Percentiles rank a stretch among this genome's conserved stretches.
phyloP scores from a whole-genome alignment of 257 asterid species.

The Nicotiana otophora region DNA sequence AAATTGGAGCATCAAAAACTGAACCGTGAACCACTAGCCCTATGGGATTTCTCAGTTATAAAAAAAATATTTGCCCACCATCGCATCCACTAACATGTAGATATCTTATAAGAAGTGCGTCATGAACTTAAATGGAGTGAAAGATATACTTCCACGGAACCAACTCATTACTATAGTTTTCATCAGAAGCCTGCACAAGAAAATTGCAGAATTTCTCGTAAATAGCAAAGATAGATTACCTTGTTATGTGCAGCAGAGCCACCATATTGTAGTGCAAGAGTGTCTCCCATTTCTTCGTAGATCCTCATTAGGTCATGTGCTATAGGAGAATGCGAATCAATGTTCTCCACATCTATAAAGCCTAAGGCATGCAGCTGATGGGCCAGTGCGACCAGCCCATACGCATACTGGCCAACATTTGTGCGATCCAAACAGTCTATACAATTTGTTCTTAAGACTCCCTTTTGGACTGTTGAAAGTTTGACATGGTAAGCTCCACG shows the following conservation, averaged over 20 bases:
- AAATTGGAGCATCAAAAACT: neutral
- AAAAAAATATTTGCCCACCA: neutral
- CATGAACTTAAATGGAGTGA: neutral
- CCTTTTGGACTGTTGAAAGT: conserved; percentile 63
- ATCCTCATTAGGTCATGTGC: conserved; percentile 74
- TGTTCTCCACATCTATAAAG: conserved; percentile 36
- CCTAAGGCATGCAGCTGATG: conserved; percentile 78
- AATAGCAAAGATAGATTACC: conserved; percentile 32
- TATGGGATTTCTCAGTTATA: neutral
- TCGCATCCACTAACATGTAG: neutral
- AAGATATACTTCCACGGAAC: neutral
- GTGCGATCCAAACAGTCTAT: conserved; percentile 97
- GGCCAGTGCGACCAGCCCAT: conserved; percentile 77
- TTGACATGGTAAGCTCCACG: conserved; percentile 25
- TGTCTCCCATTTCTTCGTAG: conserved; percentile 94
- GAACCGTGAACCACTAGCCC: neutral
- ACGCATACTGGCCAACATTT: conserved; percentile 85
- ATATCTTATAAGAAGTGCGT: neutral
- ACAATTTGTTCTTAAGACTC: conserved; percentile 90
- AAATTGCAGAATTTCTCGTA: neutral
- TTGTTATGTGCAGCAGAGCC: conserved; percentile 98
- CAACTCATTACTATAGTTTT: neutral
- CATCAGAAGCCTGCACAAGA: neutral
- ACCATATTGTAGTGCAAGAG: conserved; percentile 89
- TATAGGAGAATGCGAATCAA: conserved; percentile 50